These are phyloP conservation scores for Hemileia vastatrix DNA, from an alignment of 1,284 basidiomycete species.

Conservation along the genomic window DNA sequence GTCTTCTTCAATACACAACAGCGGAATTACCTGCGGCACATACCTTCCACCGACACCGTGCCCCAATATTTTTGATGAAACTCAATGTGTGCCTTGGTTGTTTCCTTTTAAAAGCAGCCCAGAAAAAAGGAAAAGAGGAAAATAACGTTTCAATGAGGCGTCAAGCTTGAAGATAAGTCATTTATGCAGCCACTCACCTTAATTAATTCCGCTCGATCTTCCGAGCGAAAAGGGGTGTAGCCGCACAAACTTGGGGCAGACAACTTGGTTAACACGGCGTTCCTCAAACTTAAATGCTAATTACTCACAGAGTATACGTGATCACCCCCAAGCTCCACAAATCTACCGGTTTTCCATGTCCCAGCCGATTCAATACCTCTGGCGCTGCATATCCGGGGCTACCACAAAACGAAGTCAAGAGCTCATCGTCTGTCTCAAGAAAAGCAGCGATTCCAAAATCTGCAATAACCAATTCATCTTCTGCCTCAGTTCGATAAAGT, in stretches of 20 bases:
- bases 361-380: constrained; percentile 71
- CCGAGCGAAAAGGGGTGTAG: constrained; percentile 82
- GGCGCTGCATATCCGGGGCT: constrained; percentile 90
- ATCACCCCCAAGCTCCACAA: constrained; percentile 93
- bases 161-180: no score
- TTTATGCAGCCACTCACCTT: constrained; percentile 72
- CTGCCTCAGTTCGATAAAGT: constrained; percentile 64
- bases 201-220: constrained; percentile 64
- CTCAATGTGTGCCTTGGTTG: constrained; percentile 2
- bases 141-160: constrained; percentile 52
- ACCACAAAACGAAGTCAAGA: constrained; percentile 71
- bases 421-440: constrained; percentile 64
- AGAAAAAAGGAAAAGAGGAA: neutral
- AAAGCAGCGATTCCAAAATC: constrained; percentile 97
- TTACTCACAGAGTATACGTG: constrained; percentile 55
- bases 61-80: constrained; percentile 16
- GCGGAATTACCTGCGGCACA: no score
- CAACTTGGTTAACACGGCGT: neutral
- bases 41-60: neutral
- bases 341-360: constrained; percentile 86
- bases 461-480: constrained; percentile 65
- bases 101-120: constrained; percentile 3
- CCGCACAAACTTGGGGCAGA: constrained; percentile 57
- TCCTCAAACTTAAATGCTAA: constrained; percentile 7
- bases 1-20: constrained; percentile 7